Evolutionary conservation across 805 yeast species (phyloP), one percentile per base, ranked within the genome.

Genomic region (Saccharomyces eubayanus): DNA sequence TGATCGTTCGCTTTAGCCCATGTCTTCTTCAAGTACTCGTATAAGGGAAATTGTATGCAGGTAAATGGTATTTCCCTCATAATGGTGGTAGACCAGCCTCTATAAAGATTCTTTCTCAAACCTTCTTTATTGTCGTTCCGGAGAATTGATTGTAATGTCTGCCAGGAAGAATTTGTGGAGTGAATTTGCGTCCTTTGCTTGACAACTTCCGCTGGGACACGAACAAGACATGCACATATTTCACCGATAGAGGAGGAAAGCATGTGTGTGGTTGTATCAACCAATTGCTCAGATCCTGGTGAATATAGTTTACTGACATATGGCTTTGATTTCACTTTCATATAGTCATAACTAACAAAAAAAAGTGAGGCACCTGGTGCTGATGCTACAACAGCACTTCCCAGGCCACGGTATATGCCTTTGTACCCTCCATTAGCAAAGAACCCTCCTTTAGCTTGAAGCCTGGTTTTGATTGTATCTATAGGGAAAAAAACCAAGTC

Each of bases 41-140:
- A 94, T 41, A 94, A 71, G 4, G 99, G 99, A 73, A 91, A 94
- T 67, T 94, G 99, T 53, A 94, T 89, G 67, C 91, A 78, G 0
- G 99, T 94, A 72, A 94, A 94, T 4, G 99, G 99, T 47, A 94
- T 92, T 64, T 94, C 99, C 56, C 99, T 78, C 83, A 91, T 77
- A 46, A 94, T 85, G 0, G 99, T 94, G 12, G 96, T 84, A 24
- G 81, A 76, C 90, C 96, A 94, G 6, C 99, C 99, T 60, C 98
- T 77, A 67, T 94, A 94, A 4, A 94, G 74, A 1, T 96, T 96
- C 41, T 78, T 72, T 24, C 87, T 60, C 0, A 83, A 73, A 2
- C 97, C 96, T 69, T 89, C 96, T 1, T 94, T 92, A 1, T 84
- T 75, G 56, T 77, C 72, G 66, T 88, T 87, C 51, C 73, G 71